Evolutionary conservation across 2,329 filamentous ascomycete genomes (phyloP).

Genomic region (Polychaeton citri): DNA sequence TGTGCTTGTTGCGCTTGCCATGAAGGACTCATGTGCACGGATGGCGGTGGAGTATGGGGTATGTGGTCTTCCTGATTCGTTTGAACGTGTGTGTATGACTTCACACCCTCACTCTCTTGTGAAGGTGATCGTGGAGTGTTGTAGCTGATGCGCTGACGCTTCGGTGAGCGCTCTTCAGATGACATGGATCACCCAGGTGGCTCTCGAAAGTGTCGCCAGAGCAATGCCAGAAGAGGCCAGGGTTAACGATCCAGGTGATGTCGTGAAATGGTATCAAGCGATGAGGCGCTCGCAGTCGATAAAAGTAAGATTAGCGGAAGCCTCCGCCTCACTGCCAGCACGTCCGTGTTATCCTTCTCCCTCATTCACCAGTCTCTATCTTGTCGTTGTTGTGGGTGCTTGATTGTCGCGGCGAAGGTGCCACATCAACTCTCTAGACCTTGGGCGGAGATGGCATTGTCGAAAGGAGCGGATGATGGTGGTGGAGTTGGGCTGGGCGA

Average conservation of each 20-base stretch:
- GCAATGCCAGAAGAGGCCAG: too few species aligned
- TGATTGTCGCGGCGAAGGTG: too few species aligned
- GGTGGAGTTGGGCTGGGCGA: neutral
- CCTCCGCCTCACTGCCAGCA: neutral
- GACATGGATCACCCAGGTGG: slow-evolving; percentile 18
- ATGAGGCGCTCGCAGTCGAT: neutral
- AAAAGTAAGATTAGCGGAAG: neutral
- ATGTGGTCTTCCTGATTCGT: slow-evolving; percentile 20
- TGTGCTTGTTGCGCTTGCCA: slow-evolving; percentile 20
- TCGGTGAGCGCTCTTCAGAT: slow-evolving; percentile 20
- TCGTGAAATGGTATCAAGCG: too few species aligned
- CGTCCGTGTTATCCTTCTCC: too few species aligned
- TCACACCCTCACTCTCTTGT: slow-evolving; percentile 20
- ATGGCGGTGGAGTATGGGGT: slow-evolving; percentile 35
- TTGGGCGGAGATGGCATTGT: neutral
- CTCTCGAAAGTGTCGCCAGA: too few species aligned
- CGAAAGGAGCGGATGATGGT: neutral
- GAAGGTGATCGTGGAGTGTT: slow-evolving; percentile 7
- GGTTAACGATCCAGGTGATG: too few species aligned
- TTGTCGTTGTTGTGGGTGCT: too few species aligned
- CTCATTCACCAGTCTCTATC: too few species aligned
- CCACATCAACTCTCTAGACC: too few species aligned
- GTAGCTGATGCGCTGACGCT: slow-evolving; percentile 27
- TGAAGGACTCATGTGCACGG: slow-evolving; percentile 34
- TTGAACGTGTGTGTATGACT: slow-evolving; percentile 27